phyloP scores from a whole-genome alignment of 73 alveolate genomes.

The Durusdinium trenchii region DNA sequence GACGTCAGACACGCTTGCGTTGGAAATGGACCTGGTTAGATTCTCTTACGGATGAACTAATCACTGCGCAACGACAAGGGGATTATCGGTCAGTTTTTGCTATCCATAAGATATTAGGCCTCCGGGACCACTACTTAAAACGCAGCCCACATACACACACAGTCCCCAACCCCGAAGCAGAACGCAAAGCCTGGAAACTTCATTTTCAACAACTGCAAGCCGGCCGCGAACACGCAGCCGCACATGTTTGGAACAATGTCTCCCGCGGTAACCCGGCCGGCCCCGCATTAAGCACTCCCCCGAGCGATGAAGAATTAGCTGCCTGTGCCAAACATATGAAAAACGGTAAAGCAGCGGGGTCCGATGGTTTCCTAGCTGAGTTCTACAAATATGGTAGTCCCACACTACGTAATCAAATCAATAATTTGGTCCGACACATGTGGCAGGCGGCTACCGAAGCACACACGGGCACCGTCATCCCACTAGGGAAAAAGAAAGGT shows the following conservation, averaged over 20 bases:
- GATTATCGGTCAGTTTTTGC: not conserved
- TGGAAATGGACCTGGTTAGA: slow-evolving; percentile 68
- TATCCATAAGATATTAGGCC: not conserved
- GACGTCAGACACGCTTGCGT: not conserved
- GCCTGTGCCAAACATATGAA: not conserved
- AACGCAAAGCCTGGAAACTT: slow-evolving; percentile 37
- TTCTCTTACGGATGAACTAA: not conserved
- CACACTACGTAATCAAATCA: not conserved
- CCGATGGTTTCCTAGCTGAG: slow-evolving; percentile 43
- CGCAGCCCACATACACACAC: not conserved
- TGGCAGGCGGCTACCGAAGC: not conserved
- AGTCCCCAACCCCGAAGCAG: not conserved
- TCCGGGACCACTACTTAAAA: not conserved
- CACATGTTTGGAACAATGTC: not conserved
- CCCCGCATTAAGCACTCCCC: too few relatives aligned
- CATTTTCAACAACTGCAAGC: slow-evolving; percentile 13
- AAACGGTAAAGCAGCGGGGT: slow-evolving; percentile 46
- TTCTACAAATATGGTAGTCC: slow-evolving; percentile 6
- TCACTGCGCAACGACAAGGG: not conserved
- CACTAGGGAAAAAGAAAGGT: slow-evolving; percentile 21
- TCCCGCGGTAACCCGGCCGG: not conserved
- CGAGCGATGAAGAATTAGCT: not conserved
- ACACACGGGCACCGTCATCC: not conserved
- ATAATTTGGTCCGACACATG: not conserved
- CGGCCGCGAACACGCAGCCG: not conserved